phyloP scores from a whole-genome alignment of 257 asterid species.

The Apocynum venetum region DNA sequence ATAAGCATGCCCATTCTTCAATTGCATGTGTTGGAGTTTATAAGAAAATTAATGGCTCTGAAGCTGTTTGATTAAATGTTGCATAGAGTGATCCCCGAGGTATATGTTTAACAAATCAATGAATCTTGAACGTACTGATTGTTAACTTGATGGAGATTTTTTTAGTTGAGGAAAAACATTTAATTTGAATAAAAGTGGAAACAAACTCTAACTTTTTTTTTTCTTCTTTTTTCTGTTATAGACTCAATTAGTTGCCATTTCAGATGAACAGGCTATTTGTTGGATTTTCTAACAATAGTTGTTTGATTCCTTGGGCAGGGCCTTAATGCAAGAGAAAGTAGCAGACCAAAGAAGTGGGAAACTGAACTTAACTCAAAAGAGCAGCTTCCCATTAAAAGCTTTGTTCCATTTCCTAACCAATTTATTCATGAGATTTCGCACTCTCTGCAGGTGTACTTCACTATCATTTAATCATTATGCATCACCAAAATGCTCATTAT shows the following conservation, averaged over 20 bases:
- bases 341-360: not conserved
- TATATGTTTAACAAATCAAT: too few relatives aligned
- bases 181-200: too few relatives aligned
- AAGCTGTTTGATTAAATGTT: not conserved
- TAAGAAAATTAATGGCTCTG: not conserved
- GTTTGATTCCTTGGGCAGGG: not conserved
- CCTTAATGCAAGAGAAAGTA: not conserved
- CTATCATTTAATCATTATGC: not conserved
- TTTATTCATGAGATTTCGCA: constrained; percentile 10
- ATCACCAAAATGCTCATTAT: not conserved
- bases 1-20: not conserved
- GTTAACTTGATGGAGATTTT: not conserved
- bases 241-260: not conserved
- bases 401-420: not conserved
- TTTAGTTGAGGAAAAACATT: not conserved
- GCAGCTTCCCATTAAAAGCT: not conserved
- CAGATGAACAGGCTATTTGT: not conserved
- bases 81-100: not conserved
- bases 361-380: not conserved
- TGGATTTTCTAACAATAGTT: not conserved
- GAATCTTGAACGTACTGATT: not conserved
- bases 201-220: not conserved
- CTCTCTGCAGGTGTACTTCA: constrained; percentile 5
- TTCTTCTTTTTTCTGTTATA: not conserved
- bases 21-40: not conserved